phyloP scores from a whole-genome alignment of 306 rosid genomes.

The Quercus ilex region DNA sequence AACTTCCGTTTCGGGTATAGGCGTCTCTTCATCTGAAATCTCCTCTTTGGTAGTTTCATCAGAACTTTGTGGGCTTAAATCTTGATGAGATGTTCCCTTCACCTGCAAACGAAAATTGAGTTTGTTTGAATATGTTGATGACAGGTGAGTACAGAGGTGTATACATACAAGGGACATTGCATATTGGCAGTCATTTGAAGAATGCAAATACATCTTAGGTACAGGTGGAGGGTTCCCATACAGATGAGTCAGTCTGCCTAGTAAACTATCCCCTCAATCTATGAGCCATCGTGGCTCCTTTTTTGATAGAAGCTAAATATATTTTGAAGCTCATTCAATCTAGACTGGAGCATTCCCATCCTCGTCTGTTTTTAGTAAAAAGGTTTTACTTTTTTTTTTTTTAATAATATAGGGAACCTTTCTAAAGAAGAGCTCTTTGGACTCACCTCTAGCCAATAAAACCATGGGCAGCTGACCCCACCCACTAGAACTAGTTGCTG shows the following conservation, averaged over 20 bases:
- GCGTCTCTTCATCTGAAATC: conserved; percentile 67
- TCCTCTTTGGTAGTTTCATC: conserved; percentile 83
- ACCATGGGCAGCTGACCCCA: too few relatives aligned
- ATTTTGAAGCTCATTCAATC: conserved; percentile 5
- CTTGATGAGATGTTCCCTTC: conserved; percentile 57
- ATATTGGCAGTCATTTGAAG: conserved; percentile 1
- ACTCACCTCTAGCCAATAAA: too few relatives aligned
- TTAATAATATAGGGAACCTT: too few relatives aligned
- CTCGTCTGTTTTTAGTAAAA: not conserved
- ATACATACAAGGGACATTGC: not conserved
- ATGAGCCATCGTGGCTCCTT: not conserved
- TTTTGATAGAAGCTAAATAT: conserved; percentile 1
- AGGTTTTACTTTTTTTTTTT: not conserved
- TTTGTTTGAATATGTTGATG: conserved; percentile 14
- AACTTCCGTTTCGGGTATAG: conserved; percentile 36
- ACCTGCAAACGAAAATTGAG: conserved; percentile 49
- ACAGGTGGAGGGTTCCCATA: conserved; percentile 1
- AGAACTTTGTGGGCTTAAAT: conserved; percentile 39
- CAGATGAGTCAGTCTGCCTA: not conserved
- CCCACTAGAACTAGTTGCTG: too few relatives aligned
- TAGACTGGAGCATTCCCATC: not conserved
- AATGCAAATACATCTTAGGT: conserved; percentile 9
- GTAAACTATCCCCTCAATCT: not conserved
- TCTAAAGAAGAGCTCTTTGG: too few relatives aligned
- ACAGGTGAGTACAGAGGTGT: not conserved